These are phyloP conservation scores for Tolypocladium tropicale DNA, from an alignment of 2,329 filamentous ascomycete genomes.

Conservation along the genomic window DNA sequence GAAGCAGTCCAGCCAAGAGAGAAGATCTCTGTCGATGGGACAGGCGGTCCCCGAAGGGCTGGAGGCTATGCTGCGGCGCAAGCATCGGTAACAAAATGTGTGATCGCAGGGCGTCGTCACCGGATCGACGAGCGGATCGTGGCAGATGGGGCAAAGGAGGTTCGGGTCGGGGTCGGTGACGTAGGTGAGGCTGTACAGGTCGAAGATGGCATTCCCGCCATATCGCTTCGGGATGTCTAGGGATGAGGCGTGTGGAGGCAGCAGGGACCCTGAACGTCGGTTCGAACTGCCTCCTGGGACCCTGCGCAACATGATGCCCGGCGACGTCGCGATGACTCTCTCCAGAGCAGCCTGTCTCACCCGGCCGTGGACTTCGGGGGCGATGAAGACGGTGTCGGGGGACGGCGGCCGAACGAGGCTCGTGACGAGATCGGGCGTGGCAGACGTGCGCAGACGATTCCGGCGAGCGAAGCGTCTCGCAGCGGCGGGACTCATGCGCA, in stretches of 20 bases:
- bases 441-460: constrained; percentile 21
- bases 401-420: constrained; percentile 27
- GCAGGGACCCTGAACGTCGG: constrained; percentile 22
- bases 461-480: constrained; percentile 24
- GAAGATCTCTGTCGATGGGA: constrained; percentile 45
- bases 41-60: constrained; percentile 34
- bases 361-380: constrained; percentile 14
- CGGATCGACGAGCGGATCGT: constrained; percentile 48
- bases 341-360: constrained; percentile 9
- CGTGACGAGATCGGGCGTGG: constrained; percentile 29
- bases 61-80: constrained; percentile 31
- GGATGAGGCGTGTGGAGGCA: constrained; percentile 25
- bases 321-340: constrained; percentile 2
- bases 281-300: constrained; percentile 14
- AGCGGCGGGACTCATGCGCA: constrained; percentile 22
- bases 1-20: constrained; percentile 28
- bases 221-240: constrained; percentile 27
- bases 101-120: constrained; percentile 54
- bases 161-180: constrained; percentile 33
- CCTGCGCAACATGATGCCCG: constrained; percentile 6
- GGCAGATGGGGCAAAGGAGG: constrained; percentile 46
- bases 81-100: constrained; percentile 52
- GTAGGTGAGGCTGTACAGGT: constrained; percentile 35
- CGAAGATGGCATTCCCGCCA: constrained; percentile 28
- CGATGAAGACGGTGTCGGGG: constrained; percentile 23